Percentiles rank a stretch among this genome's conserved stretches.
phyloP scores from a whole-genome alignment of 257 asterid genomes.

The Solanum pinnatisectum region DNA sequence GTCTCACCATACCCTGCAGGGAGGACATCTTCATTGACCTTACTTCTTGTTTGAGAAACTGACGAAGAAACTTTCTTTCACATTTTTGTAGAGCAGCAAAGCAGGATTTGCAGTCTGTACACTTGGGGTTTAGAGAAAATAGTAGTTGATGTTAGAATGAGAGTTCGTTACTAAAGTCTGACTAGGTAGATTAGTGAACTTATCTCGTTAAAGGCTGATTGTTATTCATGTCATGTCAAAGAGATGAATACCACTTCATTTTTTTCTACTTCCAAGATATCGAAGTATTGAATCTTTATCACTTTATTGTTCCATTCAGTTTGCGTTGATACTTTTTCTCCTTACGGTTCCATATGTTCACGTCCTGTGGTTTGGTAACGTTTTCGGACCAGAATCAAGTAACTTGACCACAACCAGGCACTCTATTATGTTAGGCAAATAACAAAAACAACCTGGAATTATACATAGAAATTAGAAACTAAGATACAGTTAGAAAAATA shows the following conservation, averaged over 20 bases:
- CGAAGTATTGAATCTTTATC: not conserved
- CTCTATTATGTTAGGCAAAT: not conserved
- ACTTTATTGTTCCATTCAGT: not conserved
- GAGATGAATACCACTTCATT: not conserved
- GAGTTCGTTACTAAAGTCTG: not conserved
- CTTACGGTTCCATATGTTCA: not conserved
- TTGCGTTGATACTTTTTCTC: not conserved
- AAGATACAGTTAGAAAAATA: not conserved
- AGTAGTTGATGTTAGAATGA: not conserved
- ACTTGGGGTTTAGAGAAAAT: not conserved
- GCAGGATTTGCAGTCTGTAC: not conserved
- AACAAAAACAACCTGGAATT: not conserved
- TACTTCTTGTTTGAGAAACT: slow-evolving; percentile 10
- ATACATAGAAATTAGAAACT: not conserved
- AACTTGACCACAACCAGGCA: not conserved
- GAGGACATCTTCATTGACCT: slow-evolving; percentile 18
- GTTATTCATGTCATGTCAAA: not conserved
- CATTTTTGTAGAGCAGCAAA: not conserved
- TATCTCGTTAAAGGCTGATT: not conserved
- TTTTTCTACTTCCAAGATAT: not conserved
- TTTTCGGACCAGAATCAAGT: not conserved
- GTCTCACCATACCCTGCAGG: slow-evolving; percentile 41
- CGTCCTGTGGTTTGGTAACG: not conserved
- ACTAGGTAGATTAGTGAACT: not conserved
- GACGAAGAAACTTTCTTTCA: not conserved